Base-by-base conservation (phyloP, 2,329 filamentous ascomycete species). In the Xylariales sp. region DNA sequence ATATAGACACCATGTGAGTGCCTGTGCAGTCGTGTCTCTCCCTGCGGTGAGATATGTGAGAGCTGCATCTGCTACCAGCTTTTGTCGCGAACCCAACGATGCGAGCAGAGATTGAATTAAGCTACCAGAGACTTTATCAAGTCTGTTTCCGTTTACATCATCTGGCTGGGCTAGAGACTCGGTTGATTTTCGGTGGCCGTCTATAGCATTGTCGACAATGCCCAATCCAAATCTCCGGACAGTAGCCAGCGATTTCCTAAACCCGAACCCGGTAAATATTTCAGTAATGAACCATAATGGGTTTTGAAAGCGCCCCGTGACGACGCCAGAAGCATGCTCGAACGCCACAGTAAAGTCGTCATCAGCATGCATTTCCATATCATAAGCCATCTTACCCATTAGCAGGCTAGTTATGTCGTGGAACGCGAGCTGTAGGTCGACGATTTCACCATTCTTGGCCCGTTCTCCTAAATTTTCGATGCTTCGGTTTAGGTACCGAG, bases 321-420 rank as follows among this genome's bases (percentile, higher is more conserved):
- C 89, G 8, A 79, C 83, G 0, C 86, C 87, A 0, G 88, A 90
- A 2, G 88, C 88, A 69, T 86, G 83, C 69, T 91, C 88, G 73
- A 91, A 91, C 0, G 87, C 85, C 58, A 81, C 69, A 3, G 86
- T 86, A 75, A 91, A 91, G 1, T 85, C 83, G 67, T 90, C 86
- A 39, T 85, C 82, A 55, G 86, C 83, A 73, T 87, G 86, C 82
- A 91, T 90, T 71, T 91, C 87, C 87, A 90, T 90, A 74, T 89
- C 86, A 72, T 91, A 91, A 14, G 89, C 89, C 86, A 90, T 89
- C 68, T 84, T 84, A n/a, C 89, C 89, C 86, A 91, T 90, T 30
- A 91, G 75, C 65, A 87, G 83, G 28, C 88, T 90, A 1, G 89
- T 91, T 53, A 91, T 84, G 74, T 90, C 88, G 61, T 89, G 86